Evolutionary conservation across 2,329 filamentous ascomycete genomes (phyloP).

Genomic region (Colletotrichum orchidophilum): DNA sequence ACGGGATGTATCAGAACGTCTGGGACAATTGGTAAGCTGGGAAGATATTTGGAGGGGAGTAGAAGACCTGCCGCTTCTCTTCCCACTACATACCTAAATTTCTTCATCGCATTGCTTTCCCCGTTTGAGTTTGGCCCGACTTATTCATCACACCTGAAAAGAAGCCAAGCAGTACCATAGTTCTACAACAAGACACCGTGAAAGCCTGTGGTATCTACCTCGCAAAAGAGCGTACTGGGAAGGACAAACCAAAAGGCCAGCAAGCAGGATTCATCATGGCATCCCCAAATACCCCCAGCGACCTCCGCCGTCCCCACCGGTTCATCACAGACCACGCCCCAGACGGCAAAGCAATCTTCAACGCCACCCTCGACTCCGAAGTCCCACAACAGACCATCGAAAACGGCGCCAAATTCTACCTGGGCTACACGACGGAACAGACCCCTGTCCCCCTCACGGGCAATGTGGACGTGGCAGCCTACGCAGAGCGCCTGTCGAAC

Average conservation of each 20-base stretch:
- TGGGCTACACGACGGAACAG: constrained; percentile 39
- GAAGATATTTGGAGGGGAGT: not conserved
- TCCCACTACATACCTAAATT: not conserved
- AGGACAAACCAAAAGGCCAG: not conserved
- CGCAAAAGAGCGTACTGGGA: not conserved
- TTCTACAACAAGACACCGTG: no score
- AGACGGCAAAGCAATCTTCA: constrained; percentile 46
- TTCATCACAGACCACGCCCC: constrained; percentile 47
- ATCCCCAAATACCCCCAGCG: not conserved
- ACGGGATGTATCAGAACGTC: not conserved
- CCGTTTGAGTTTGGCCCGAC: not conserved
- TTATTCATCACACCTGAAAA: not conserved
- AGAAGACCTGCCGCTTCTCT: not conserved
- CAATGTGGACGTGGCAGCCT: constrained; percentile 36
- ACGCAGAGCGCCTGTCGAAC: constrained; percentile 35
- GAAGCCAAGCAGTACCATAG: not conserved
- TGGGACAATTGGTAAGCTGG: not conserved
- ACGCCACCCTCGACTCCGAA: constrained; percentile 38
- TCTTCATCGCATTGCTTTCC: not conserved
- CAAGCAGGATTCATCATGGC: not conserved
- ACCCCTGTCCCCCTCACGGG: constrained; percentile 37
- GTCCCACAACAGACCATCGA: constrained; percentile 33
- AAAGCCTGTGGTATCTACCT: no score
- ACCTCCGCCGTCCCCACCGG: constrained; percentile 36
- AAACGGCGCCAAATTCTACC: constrained; percentile 36